Evolutionary conservation across 768 basidiomycete genomes (phyloP), one percentile per base, ranked within the genome.

Genomic region (Lactarius trivialis): DNA sequence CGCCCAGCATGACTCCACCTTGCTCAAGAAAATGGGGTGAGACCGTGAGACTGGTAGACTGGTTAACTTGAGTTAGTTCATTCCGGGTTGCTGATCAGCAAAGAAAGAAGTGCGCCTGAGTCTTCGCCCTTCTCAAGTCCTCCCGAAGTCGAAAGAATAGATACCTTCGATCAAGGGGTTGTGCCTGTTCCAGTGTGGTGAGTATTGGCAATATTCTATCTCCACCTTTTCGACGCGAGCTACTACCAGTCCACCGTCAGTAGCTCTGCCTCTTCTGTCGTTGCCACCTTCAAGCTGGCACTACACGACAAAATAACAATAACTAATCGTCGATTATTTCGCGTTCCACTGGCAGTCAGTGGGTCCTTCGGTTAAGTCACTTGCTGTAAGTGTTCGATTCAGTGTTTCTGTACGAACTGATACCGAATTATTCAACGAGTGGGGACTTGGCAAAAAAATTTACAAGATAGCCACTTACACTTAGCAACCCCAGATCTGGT

Each of bases 241-340:
- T 24, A 24, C 45, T 21, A 48, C 3, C 11, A 48, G 21, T 24
- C 12, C 24, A 48, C 12, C n/a, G 45, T 24, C 45, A 48, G 45
- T 8, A 24, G 24, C 50, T 55, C 21, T 41, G 24, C 45, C 45
- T 43, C 19, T 39, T 57, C 55, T 32, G 41, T 30, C 43, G 56
- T 62, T 52, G 61, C 39, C 49, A 62, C 33, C 50, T 33, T 52
- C n/a, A n/a, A 50, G 28, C 32, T 14, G 26, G 33, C 3, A 33
- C 24, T 15, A 14, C 30, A 30, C n/a, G n/a, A n/a, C n/a, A 9
- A 15, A 14, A 32, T 21, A 21, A 9, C n/a, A 19, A 32, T 32
- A 33, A 37, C 28, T 32, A 32, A 43, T 51, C 17, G 7, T 19
- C 30, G 19, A 21, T 49, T 24, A 21, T 37, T 60, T 36, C 52